phyloP scores from a whole-genome alignment of 768 basidiomycete genomes.

The Podaxis sp. region DNA sequence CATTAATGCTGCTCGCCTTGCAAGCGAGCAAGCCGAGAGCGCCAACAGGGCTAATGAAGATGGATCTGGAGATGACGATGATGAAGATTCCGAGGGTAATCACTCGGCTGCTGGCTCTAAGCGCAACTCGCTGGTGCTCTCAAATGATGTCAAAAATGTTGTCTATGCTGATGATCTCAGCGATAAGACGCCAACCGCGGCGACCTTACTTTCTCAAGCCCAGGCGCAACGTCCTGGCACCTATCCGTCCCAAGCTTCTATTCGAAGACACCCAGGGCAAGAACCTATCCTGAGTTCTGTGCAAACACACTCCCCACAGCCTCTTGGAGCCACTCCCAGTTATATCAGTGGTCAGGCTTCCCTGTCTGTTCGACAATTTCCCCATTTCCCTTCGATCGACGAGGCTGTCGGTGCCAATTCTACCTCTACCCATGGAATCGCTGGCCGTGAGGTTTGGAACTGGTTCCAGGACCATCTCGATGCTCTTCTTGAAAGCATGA shows the following conservation, averaged over 20 bases:
- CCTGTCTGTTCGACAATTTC: slow-evolving; percentile 68
- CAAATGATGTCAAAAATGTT: slow-evolving; percentile 57
- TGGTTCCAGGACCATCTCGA: slow-evolving; percentile 94
- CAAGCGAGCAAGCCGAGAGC: slow-evolving; percentile 65
- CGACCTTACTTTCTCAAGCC: slow-evolving; percentile 70
- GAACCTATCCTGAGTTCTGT: slow-evolving; percentile 48
- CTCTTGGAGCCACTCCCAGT: slow-evolving; percentile 34
- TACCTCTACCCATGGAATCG: slow-evolving; percentile 70
- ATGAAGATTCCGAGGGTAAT: slow-evolving; percentile 76
- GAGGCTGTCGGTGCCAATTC: slow-evolving; percentile 76
- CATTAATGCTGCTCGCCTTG: slow-evolving; percentile 67
- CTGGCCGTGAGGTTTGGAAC: slow-evolving; percentile 83
- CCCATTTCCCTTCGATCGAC: slow-evolving; percentile 81
- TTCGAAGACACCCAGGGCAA: slow-evolving; percentile 66
- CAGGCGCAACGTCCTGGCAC: slow-evolving; percentile 61
- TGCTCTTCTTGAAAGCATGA: slow-evolving; percentile 70
- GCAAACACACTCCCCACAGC: slow-evolving; percentile 53
- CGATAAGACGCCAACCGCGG: slow-evolving; percentile 85
- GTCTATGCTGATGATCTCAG: slow-evolving; percentile 61
- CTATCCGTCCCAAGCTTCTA: slow-evolving; percentile 68
- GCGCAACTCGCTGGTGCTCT: slow-evolving; percentile 66
- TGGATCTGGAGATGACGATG: slow-evolving; percentile 82
- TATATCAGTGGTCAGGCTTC: slow-evolving; percentile 49
- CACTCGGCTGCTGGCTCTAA: slow-evolving; percentile 62
- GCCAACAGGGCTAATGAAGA: slow-evolving; percentile 45